Evolutionary conservation across 2,329 filamentous ascomycete species (phyloP), one percentile per base, ranked within the genome.

Genomic region (Verticillium nubilum): DNA sequence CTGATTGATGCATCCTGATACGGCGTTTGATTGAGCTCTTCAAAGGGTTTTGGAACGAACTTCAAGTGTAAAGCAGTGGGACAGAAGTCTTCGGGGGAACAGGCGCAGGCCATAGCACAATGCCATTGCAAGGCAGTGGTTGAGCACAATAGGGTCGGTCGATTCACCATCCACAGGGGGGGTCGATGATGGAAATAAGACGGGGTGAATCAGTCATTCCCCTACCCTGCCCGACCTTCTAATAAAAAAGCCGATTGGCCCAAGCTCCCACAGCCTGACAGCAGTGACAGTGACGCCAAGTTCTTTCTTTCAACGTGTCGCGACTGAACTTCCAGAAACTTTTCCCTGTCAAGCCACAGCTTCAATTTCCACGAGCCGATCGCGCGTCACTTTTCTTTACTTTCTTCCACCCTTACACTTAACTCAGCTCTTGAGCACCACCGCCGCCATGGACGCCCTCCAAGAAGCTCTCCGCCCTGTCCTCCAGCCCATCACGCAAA

Each of bases 401-500:
- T 25, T 13, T 23, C 29, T 37, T 10, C 27, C 53, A 35, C 52
- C 52, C 42, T 47, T 23, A 37, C 35, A 17, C 35, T 25, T 55
- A 47, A 31, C 57, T 19, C n/a, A 47, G 42, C 42, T 47, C 42
- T 47, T 23, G n/a, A 47, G 42, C 42, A 47, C 17, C n/a, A 10
- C 52, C 37, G 54, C 52, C 55, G 72, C 60, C 61, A 89, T 90
- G 86, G 86, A 90, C 68, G 70, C 80, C 64, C 71, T 89, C 61
- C 89, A 90, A 86, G 86, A 90, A 68, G 70, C 80, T 64, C 71
- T 89, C 61, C 84, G 84, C 69, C 80, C 80, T 57, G 77, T 79
- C 65, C 80, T 92, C 69, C 83, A 83, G 68, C 89, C 89, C 60
- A 81, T 93, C 69, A 91, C 89, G 56, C 82, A 86, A 68, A 86